Evolutionary conservation across 345 rosid species (phyloP), one percentile per base, ranked within the genome.

Genomic region (Eucalyptus tenuipes): DNA sequence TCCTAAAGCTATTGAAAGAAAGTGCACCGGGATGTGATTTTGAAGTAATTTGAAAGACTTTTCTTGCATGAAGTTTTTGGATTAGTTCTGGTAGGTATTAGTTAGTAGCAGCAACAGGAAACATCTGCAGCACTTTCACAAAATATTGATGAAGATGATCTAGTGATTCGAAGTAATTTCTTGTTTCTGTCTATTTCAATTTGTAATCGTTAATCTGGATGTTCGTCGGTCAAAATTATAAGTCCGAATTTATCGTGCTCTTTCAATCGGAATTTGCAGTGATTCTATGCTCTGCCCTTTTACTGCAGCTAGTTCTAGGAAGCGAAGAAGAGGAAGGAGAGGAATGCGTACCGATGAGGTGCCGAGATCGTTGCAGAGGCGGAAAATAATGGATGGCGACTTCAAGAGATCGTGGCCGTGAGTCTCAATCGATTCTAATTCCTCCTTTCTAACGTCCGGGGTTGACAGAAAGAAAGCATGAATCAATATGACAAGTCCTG

Each of bases 321-420:
- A 61, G 2, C 68, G 16, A 61, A 13, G 33, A 61, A 61, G 68
- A 61, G n/a, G 8, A 29, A 59, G 64, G n/a, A 6, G 1, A 40
- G 12, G 49, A 2, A n/a, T 13, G 52, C 66, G 4, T 92, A 92
- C 96, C 86, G 90, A 88, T 57, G 94, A 93, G 31, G 95, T 92
- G 10, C 44, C 91, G 5, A 93, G 89, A 88, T 93, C 95, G 61
- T 93, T 92, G 86, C 89, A 91, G 2, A 94, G 91, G 57, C 93
- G 89, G 85, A 92, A 92, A 59, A 94, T 87, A 2, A 79, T 16
- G 16, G 94, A 85, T 1, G 95, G 88, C 90, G 88, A 88, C 6
- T 91, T 90, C 31, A 94, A 20, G 12, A 94, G 37, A 45, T 90
- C 85, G 7, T 89, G 88, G 31, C 33, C 15, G 87, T 91, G 49